Conservation (phyloP, 257 asterid species). For the Fraxinus excelsior region DNA sequence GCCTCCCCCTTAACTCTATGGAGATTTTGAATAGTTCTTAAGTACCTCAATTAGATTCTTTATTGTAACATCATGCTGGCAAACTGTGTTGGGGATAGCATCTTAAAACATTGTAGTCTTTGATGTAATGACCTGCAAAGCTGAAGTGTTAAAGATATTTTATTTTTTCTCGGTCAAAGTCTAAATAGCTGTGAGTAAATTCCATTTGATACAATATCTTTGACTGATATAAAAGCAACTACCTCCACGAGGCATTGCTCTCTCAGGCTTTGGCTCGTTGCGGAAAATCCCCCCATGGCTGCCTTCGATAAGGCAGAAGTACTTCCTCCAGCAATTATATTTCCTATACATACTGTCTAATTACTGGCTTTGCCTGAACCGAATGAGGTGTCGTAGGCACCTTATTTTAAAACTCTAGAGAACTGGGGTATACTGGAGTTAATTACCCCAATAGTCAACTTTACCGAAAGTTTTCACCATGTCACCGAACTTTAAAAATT, state of each 20-base stretch:
- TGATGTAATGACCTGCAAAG: neutral
- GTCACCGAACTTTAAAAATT: no score
- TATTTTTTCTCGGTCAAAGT: neutral
- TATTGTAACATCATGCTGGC: neutral
- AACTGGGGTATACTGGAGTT: neutral
- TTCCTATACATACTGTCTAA: neutral
- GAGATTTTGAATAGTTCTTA: neutral
- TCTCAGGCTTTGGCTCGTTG: neutral
- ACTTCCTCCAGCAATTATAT: neutral
- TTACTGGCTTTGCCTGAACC: neutral
- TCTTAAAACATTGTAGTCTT: neutral
- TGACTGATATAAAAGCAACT: neutral
- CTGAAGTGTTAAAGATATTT: neutral
- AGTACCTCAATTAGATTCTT: neutral
- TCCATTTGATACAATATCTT: neutral
- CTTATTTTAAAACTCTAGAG: neutral
- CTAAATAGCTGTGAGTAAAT: neutral
- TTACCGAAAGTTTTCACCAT: no score
- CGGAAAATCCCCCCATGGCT: neutral
- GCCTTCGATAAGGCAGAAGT: neutral
- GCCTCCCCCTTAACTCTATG: neutral
- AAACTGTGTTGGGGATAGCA: neutral
- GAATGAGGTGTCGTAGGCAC: neutral
- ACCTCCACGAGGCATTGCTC: neutral
- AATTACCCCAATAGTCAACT: no score